Conservation (phyloP, 805 yeast species). For the Candida ficus region DNA sequence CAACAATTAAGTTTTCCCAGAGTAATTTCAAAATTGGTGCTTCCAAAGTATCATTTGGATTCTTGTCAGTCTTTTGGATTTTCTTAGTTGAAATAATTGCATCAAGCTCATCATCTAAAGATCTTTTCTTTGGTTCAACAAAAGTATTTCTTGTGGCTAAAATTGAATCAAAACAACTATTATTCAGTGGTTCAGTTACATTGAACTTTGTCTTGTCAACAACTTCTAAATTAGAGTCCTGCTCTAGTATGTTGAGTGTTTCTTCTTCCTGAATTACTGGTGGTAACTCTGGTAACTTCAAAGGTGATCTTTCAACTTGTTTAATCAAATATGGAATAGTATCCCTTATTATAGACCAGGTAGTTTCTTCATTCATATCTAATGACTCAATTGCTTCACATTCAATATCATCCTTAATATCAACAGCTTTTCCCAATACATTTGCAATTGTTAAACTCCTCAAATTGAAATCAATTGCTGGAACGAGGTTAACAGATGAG, state of each 20-base stretch:
- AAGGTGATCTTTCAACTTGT: too few relatives aligned
- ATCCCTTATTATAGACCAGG: not conserved
- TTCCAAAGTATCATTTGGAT: not conserved
- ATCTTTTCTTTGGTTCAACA: slow-evolving; percentile 6
- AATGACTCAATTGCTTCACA: not conserved
- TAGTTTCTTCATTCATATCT: not conserved
- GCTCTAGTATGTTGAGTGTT: too few relatives aligned
- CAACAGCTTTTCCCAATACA: not conserved
- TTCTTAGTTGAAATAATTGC: slow-evolving; percentile 11
- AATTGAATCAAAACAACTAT: not conserved
- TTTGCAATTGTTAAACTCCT: not conserved
- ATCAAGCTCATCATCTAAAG: slow-evolving; percentile 18
- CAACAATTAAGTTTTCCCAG: not conserved
- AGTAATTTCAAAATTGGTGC: not conserved
- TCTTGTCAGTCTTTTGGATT: not conserved
- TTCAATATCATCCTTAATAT: not conserved
- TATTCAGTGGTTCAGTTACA: not conserved
- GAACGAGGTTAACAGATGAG: not conserved
- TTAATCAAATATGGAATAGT: not conserved
- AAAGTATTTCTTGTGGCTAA: slow-evolving; percentile 5
- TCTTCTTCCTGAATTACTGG: too few relatives aligned
- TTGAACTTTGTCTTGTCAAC: not conserved
- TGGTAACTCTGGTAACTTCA: too few relatives aligned
- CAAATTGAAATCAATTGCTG: not conserved
- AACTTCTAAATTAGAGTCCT: not conserved